phyloP scores from a whole-genome alignment of 371 early-diverging fungal species.

The Caulochytrium protostelioides region DNA sequence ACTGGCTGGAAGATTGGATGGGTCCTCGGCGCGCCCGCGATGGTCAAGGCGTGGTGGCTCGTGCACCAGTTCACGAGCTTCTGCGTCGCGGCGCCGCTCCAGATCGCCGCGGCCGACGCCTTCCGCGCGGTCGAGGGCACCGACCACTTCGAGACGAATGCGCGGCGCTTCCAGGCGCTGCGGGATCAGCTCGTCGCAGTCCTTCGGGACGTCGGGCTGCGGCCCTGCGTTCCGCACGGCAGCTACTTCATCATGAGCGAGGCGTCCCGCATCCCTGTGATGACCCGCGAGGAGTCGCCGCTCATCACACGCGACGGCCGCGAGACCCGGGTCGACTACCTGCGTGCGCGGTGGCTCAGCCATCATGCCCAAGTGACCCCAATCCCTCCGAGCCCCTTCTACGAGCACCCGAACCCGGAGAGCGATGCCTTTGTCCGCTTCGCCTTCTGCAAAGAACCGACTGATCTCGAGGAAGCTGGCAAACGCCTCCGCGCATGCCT shows the following conservation, averaged over 20 bases:
- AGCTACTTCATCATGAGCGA: conserved; percentile 84
- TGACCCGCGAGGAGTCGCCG: too few species aligned
- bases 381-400: too few species aligned
- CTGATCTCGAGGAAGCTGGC: too few species aligned
- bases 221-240: conserved; percentile 72
- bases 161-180: conserved; percentile 39
- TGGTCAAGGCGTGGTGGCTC: conserved; percentile 52
- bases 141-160: conserved; percentile 48
- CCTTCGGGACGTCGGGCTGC: conserved; percentile 46
- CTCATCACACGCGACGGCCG: too few species aligned
- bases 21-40: conserved; percentile 55
- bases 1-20: conserved; percentile 96
- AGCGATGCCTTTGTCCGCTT: too few species aligned
- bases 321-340: too few species aligned
- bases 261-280: too few species aligned
- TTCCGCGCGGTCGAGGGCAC: conserved; percentile 39
- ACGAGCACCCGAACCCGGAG: too few species aligned
- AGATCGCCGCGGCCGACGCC: conserved; percentile 54
- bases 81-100: conserved; percentile 67
- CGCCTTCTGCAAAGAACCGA: too few species aligned
- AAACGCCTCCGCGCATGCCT: too few species aligned
- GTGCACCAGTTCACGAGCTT: conserved; percentile 82
- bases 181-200: conserved; percentile 47
- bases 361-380: too few species aligned
- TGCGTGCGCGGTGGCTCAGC: too few species aligned